Evolutionary conservation across 2,329 filamentous ascomycete species (phyloP), one percentile per base, ranked within the genome.

Genomic region (Aspergillus sp.): DNA sequence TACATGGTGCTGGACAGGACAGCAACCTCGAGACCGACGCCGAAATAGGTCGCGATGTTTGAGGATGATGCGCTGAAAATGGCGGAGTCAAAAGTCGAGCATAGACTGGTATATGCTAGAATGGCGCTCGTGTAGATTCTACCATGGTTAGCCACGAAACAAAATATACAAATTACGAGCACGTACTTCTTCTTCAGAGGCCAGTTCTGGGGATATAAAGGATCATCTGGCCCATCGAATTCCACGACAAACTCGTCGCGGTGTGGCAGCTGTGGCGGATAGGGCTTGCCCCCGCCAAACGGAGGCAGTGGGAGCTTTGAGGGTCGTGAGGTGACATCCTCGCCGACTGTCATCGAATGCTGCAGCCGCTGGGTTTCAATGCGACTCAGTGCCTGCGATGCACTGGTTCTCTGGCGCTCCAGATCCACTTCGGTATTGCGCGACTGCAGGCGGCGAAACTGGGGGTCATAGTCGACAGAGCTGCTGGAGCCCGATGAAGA

Each of bases 51-150:
- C 9, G 84, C 80, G 5, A 90, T 79, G 19, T 76, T 66, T 12
- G 60, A 58, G 1, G 85, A 89, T 5, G 86, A 86, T 27, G 84
- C 76, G 3, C 86, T 89, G 75, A 90, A 90, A 67, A 90, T 85
- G 72, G 83, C 86, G 2, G 68, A 71, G 1, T 77, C 77, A 60
- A 85, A 85, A 4, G 83, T 80, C 1, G 82, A 77, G 17, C 77
- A 75, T 42, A 86, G 73, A 2, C 83, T 84, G 9, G 80, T 82
- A 59, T 79, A 86, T 33, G 66, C 67, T 13, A 75, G 64, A 50
- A 72, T 56, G 83, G 67, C 30, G 64, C 53, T n/a, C 63, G 66
- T 4, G 63, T 67, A n/a, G 82, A 2, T 80, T 79, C 45, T 78
- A 82, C 3, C 3, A 11, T 1, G 8, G 27, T 30, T 68, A 64